phyloP scores from a whole-genome alignment of 164 flowering plant genomes.

The Stephania yunnanensis region DNA sequence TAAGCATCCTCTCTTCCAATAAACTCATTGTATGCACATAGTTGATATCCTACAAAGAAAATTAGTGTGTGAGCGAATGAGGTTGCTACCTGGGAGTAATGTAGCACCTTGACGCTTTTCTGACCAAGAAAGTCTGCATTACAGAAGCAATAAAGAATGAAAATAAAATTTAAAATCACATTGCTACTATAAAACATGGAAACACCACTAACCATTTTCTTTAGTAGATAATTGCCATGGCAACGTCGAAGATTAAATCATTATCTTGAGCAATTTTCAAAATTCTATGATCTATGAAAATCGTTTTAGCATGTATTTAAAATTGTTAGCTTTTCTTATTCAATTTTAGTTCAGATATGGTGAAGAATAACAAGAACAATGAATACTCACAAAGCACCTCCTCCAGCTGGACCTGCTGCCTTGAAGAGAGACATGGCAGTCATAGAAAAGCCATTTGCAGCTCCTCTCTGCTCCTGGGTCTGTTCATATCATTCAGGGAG shows the following conservation, averaged over 20 bases:
- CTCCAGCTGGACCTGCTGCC: conserved; percentile 77
- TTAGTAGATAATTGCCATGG: not conserved
- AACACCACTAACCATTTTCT: too few species aligned
- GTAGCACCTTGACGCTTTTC: conserved; percentile 45
- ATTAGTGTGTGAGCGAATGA: not conserved
- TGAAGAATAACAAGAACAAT: not conserved
- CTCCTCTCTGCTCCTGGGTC: conserved; percentile 22
- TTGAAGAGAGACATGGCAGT: conserved; percentile 68
- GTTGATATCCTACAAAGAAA: too few species aligned
- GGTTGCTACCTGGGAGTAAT: conserved; percentile 52
- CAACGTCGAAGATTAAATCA: not conserved
- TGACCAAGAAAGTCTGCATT: conserved; percentile 54
- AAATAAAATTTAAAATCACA: not conserved
- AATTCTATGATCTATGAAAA: too few species aligned
- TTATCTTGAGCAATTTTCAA: not conserved
- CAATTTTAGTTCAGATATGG: too few species aligned
- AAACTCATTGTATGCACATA: too few species aligned
- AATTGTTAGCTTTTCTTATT: not conserved
- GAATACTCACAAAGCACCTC: conserved; percentile 66
- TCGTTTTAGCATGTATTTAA: not conserved
- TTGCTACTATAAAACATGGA: not conserved
- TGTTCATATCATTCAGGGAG: conserved; percentile 9
- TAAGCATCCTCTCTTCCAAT: too few species aligned
- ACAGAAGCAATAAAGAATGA: not conserved
- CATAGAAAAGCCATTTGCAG: conserved; percentile 34